phyloP scores from a whole-genome alignment of 805 yeast species.

The Kuraishia hungarica region DNA sequence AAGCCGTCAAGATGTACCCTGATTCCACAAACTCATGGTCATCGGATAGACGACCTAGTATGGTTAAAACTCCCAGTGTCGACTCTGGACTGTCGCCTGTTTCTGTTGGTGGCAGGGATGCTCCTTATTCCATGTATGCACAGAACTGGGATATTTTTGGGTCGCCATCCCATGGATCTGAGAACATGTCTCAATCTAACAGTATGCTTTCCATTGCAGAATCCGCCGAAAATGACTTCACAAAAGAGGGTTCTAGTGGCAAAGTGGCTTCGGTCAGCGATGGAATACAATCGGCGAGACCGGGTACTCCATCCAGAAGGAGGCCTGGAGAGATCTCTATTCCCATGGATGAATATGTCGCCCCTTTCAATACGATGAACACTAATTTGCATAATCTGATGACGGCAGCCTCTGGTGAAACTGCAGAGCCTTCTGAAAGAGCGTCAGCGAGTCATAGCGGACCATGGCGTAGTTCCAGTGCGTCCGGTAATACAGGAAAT shows the following conservation, averaged over 20 bases:
- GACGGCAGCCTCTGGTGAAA: neutral
- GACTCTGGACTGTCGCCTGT: neutral
- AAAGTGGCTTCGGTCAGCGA: neutral
- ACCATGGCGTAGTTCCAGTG: neutral
- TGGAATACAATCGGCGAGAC: neutral
- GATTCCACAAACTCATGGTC: neutral
- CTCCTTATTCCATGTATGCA: neutral
- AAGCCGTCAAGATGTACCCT: neutral
- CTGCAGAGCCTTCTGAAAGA: constrained; percentile 3
- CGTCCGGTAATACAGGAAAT: neutral
- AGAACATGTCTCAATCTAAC: neutral
- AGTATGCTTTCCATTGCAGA: neutral
- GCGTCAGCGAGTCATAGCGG: neutral
- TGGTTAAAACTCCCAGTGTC: neutral
- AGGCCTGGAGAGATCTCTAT: constrained; percentile 21
- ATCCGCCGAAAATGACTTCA: neutral
- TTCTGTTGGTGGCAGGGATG: neutral
- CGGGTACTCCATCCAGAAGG: constrained; percentile 2
- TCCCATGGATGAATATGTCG: constrained; percentile 26
- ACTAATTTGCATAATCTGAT: constrained; percentile 20
- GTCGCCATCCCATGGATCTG: neutral
- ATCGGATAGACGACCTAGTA: neutral
- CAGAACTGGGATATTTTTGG: neutral
- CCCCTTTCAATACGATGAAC: constrained; percentile 27
- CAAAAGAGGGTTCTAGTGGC: neutral